These are phyloP conservation scores for Tremellales sp. DNA, from an alignment of 1,284 basidiomycete genomes.

Conservation along the genomic window DNA sequence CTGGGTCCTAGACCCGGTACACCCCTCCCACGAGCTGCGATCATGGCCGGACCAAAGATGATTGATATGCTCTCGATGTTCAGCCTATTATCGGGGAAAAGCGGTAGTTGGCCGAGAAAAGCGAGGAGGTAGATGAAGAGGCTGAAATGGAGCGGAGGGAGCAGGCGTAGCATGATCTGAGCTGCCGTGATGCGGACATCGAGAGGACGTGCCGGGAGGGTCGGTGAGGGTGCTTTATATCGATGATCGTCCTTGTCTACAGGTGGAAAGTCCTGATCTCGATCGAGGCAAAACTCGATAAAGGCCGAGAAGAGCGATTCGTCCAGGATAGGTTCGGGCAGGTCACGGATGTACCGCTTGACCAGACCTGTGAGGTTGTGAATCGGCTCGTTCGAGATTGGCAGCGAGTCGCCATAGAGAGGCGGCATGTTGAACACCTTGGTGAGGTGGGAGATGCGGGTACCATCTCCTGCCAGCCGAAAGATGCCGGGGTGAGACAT, in stretches of 20 bases:
- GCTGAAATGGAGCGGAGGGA: constrained; percentile 43
- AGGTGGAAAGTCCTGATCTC: constrained; percentile 5
- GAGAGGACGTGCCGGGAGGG: constrained; percentile 12
- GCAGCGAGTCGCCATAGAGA: constrained; percentile 36
- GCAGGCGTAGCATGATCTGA: constrained; percentile 43
- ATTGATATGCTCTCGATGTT: constrained; percentile 39
- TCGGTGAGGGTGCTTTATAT: neutral
- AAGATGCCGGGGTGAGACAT: constrained; percentile 42
- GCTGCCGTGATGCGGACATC: constrained; percentile 32
- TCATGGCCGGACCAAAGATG: constrained; percentile 42
- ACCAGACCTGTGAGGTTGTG: constrained; percentile 44
- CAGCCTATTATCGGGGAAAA: constrained; percentile 42
- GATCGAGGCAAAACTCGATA: constrained; percentile 34
- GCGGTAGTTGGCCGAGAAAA: constrained; percentile 45
- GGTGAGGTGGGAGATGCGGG: constrained; percentile 35
- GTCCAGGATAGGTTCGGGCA: constrained; percentile 45
- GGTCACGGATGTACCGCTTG: constrained; percentile 41
- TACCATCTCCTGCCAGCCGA: constrained; percentile 34
- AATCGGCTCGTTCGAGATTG: constrained; percentile 37
- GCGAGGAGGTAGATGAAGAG: constrained; percentile 47
- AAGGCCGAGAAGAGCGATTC: constrained; percentile 39
- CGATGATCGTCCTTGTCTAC: no score
- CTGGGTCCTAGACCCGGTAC: constrained; percentile 27
- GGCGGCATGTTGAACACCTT: constrained; percentile 39
- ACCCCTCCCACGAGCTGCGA: constrained; percentile 31